Base-by-base conservation (phyloP, 768 basidiomycete species). In the Lepiota brunneoincarnata region DNA sequence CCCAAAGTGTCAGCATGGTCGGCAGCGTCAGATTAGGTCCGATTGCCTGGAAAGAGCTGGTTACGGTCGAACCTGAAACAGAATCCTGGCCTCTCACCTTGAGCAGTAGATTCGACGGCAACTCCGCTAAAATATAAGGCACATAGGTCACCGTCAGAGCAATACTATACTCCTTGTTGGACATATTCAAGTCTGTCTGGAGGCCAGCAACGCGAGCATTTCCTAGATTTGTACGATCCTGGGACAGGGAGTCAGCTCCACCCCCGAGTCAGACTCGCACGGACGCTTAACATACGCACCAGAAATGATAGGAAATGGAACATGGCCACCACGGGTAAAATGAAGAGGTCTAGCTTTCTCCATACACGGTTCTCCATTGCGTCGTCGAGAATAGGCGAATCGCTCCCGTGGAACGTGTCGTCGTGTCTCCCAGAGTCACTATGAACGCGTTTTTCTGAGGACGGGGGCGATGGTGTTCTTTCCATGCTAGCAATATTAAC, bases 141-240 rank as follows among this genome's bases (percentile, higher is more conserved):
- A 79, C 68, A 54, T 77, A 78, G 1, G 76, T 76, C 34, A 78
- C 73, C 1, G 77, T 79, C 50, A 79, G 59, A 5, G 77, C 71
- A 58, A 80, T 69, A 60, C 77, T 74, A 57, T 83, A 85, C 59
- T 79, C 68, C 9, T 73, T 63, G 45, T 69, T 68, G 24, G 74
- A 71, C 70, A 85, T 73, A 39, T 75, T 68, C 43, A 87, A 63
- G 43, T 81, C 75, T 18, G 64, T 75, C 60, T 84, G 80, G 55
- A 87, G 64, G 10, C 84, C 84, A 9, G 83, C 84, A 5, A 84
- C 74, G n/a, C 77, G 74, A 38, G 83, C 84, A 56, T 84, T 85
- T 24, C 75, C 76, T 36, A 84, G 69, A 59, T 84, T 83, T 11
- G 75, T 79, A 50, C 81, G 73, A 58, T 80, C 79, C 78, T 79